A percentile compares a stretch with the other conserved stretches of the same genome.
Conservation (phyloP, 352 stramenopile genomes). For the Phytophthora ramorum region DNA sequence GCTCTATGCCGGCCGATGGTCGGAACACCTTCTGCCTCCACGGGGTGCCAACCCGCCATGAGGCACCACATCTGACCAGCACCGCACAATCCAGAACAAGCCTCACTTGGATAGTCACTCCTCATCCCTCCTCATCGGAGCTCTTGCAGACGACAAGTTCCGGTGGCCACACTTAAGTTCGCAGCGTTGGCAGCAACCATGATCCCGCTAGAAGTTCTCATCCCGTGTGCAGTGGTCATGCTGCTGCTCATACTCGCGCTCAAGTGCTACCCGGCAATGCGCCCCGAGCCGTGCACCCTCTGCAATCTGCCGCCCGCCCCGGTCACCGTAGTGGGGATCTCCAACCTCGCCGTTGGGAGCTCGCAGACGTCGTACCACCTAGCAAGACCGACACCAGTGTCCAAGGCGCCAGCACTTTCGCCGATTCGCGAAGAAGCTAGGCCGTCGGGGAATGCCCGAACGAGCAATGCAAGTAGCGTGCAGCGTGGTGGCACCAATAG, state of each 20-base stretch:
- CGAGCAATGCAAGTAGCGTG: conserved; percentile 10
- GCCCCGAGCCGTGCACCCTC: conserved; percentile 10
- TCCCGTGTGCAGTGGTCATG: conserved; percentile 13
- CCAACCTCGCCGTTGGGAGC: conserved; percentile 7
- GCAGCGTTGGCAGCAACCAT: conserved; percentile 17
- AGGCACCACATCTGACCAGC: conserved; percentile 15
- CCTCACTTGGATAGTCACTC: conserved; percentile 22
- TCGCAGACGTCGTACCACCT: conserved; percentile 19
- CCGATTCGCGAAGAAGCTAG: conserved; percentile 30
- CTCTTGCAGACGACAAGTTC: no score
- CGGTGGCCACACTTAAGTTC: conserved; percentile 7
- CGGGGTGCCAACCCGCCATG: neutral
- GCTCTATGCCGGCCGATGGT: conserved; percentile 22
- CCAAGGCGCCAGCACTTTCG: conserved; percentile 16
- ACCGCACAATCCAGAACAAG: conserved; percentile 25
- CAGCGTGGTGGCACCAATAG: conserved; percentile 6
- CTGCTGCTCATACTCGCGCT: conserved; percentile 29
- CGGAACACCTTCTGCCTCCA: conserved; percentile 22
- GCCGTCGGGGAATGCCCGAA: conserved; percentile 10
- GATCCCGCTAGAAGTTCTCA: conserved; percentile 15
- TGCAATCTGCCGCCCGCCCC: neutral
- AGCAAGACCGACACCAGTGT: conserved; percentile 7
- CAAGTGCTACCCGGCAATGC: conserved; percentile 12
- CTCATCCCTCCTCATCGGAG: conserved; percentile 6
- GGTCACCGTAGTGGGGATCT: conserved; percentile 1